phyloP scores from a whole-genome alignment of 441 rosid genomes.

The Erodium texanum region DNA sequence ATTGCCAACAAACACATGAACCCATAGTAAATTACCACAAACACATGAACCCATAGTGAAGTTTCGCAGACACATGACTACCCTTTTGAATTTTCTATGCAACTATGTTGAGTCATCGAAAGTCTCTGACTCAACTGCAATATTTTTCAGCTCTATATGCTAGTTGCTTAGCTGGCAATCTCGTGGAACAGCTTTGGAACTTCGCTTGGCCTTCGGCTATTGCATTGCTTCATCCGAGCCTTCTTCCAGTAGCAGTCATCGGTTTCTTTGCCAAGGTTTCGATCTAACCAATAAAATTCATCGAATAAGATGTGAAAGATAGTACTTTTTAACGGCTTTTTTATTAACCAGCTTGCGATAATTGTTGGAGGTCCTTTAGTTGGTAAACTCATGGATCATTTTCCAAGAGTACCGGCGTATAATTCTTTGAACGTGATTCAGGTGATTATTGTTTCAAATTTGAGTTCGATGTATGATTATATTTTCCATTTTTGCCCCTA shows the following conservation, averaged over 20 bases:
- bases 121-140: too few relatives aligned
- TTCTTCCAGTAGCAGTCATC: conserved; percentile 85
- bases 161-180: conserved; percentile 60
- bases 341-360: conserved; percentile 41
- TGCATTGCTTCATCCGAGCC: conserved; percentile 85
- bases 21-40: too few relatives aligned
- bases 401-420: conserved; percentile 79
- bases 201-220: conserved; percentile 97
- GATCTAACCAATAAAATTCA: conserved; percentile 4
- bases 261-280: conserved; percentile 69
- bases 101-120: too few relatives aligned
- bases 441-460: conserved; percentile 27
- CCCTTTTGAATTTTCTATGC: too few relatives aligned
- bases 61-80: too few relatives aligned
- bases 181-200: conserved; percentile 87
- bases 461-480: not conserved
- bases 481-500: not conserved
- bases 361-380: conserved; percentile 80
- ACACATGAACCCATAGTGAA: too few relatives aligned
- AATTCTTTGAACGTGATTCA: conserved; percentile 63
- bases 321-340: conserved; percentile 9
- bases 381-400: conserved; percentile 81
- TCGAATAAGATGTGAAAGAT: not conserved
- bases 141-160: conserved; percentile 68
- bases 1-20: too few relatives aligned